Conservation (phyloP, 2,329 filamentous ascomycete species). For the Shiraia sp. region DNA sequence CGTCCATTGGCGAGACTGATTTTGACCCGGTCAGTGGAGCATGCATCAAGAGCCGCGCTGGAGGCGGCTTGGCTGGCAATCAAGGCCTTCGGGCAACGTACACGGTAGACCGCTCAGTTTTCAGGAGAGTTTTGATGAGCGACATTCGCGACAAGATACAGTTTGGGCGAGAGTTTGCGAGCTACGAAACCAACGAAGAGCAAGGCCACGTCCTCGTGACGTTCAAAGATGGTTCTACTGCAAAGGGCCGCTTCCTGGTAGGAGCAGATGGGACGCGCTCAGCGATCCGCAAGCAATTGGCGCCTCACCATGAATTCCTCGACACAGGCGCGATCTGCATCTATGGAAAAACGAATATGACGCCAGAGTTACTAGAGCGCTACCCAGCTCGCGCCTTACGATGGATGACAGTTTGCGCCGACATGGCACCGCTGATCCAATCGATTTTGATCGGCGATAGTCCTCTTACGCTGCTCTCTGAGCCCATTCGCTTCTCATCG, state of each 20-base stretch:
- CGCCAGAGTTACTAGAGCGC: constrained; percentile 13
- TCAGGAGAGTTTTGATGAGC: constrained; percentile 5
- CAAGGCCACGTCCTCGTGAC: constrained; percentile 42
- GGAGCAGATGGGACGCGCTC: constrained; percentile 55
- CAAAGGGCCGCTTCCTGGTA: constrained; percentile 53
- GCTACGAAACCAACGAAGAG: background rate
- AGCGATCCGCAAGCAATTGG: constrained; percentile 8
- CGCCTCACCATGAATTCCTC: constrained; percentile 37
- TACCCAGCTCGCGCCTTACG: constrained; percentile 17
- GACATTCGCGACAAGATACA: constrained; percentile 42
- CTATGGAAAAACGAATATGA: constrained; percentile 48
- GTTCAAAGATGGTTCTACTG: constrained; percentile 48
- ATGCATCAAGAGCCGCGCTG: constrained; percentile 1
- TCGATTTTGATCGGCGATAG: constrained; percentile 13
- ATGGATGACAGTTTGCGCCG: constrained; percentile 29
- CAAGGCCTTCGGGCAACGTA: constrained; percentile 1
- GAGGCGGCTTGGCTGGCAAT: background rate
- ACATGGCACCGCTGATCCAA: constrained; percentile 16
- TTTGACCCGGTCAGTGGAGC: constrained; percentile 2
- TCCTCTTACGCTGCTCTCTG: constrained; percentile 23
- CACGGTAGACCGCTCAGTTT: constrained; percentile 11
- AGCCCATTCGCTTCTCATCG: constrained; percentile 25
- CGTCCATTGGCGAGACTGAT: constrained; percentile 3
- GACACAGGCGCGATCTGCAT: constrained; percentile 47
- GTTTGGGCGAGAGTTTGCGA: background rate